Evolutionary conservation across 164 flowering plant genomes (phyloP).

Genomic region (Piper longum): DNA sequence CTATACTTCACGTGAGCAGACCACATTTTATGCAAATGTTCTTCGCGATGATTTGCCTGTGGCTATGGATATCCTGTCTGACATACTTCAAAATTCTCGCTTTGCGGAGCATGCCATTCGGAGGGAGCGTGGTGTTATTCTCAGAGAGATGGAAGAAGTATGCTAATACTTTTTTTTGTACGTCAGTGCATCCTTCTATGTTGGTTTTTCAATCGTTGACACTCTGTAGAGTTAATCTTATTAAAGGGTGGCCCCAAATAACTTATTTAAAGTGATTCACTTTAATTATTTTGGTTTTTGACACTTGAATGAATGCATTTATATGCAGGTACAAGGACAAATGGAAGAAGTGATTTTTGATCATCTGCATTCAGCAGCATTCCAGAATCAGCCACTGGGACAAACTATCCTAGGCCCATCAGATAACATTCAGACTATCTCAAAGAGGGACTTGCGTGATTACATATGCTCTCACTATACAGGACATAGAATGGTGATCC

Average conservation of each 20-base stretch:
- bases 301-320: slow-evolving; percentile 26
- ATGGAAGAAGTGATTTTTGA: slow-evolving; percentile 15
- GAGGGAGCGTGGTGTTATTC: slow-evolving; percentile 60
- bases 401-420: slow-evolving; percentile 10
- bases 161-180: neutral
- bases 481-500: slow-evolving; percentile 12
- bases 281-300: neutral
- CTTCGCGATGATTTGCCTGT: slow-evolving; percentile 38
- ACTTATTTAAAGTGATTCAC: no score
- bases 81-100: slow-evolving; percentile 65
- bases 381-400: slow-evolving; percentile 11
- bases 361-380: slow-evolving; percentile 14
- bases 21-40: slow-evolving; percentile 73
- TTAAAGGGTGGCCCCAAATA: no score
- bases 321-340: slow-evolving; percentile 13
- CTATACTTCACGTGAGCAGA: slow-evolving; percentile 80
- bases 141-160: slow-evolving; percentile 82
- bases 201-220: no score
- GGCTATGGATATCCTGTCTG: slow-evolving; percentile 58
- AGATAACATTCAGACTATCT: slow-evolving; percentile 11
- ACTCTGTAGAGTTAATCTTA: no score
- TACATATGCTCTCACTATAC: slow-evolving; percentile 11
- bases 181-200: no score
- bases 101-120: slow-evolving; percentile 39
- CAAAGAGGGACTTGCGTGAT: slow-evolving; percentile 4